Percentiles rank a stretch among this genome's conserved stretches.
Evolutionary conservation across 495 filamentous ascomycete genomes (phyloP).

Genomic region (Neurospora sp.): DNA sequence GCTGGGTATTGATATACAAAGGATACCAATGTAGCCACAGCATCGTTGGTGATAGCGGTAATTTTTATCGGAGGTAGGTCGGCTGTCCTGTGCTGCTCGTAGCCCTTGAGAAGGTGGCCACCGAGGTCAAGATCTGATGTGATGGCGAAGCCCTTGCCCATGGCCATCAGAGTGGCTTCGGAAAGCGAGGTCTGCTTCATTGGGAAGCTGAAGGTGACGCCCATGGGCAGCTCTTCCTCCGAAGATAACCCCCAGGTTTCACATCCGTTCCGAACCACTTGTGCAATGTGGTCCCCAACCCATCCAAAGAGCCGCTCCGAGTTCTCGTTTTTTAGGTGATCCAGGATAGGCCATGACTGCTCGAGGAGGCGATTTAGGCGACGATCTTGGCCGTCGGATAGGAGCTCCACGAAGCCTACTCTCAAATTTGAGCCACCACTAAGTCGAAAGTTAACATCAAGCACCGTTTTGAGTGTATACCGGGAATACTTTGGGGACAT

Average conservation of each 20-base stretch:
- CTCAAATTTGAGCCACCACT: constrained; percentile 71
- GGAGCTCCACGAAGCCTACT: constrained; percentile 66
- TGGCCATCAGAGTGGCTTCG: constrained; percentile 70
- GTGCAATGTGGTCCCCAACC: constrained; percentile 68
- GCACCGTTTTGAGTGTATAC: constrained; percentile 3
- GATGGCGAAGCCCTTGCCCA: constrained; percentile 83
- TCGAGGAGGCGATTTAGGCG: constrained; percentile 44
- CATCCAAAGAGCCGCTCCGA: constrained; percentile 67
- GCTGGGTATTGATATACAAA: constrained; percentile 52
- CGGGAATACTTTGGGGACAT: neutral
- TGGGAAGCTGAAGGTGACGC: constrained; percentile 81
- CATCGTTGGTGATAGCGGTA: constrained; percentile 71
- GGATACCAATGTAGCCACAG: constrained; percentile 70
- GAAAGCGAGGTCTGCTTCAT: constrained; percentile 69
- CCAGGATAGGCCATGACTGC: constrained; percentile 67
- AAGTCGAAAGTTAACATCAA: neutral
- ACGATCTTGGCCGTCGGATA: constrained; percentile 28
- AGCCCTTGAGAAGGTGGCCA: constrained; percentile 56
- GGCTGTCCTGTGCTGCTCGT: constrained; percentile 40
- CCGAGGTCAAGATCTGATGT: constrained; percentile 62
- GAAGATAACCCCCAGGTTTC: constrained; percentile 18
- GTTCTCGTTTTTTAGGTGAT: constrained; percentile 67
- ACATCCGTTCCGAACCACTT: constrained; percentile 49
- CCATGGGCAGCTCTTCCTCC: constrained; percentile 51
- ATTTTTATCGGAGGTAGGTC: constrained; percentile 59